A percentile compares a stretch with the other conserved stretches of the same genome.
Conservation (phyloP, 257 asterid genomes). For the Avicennia marina region DNA sequence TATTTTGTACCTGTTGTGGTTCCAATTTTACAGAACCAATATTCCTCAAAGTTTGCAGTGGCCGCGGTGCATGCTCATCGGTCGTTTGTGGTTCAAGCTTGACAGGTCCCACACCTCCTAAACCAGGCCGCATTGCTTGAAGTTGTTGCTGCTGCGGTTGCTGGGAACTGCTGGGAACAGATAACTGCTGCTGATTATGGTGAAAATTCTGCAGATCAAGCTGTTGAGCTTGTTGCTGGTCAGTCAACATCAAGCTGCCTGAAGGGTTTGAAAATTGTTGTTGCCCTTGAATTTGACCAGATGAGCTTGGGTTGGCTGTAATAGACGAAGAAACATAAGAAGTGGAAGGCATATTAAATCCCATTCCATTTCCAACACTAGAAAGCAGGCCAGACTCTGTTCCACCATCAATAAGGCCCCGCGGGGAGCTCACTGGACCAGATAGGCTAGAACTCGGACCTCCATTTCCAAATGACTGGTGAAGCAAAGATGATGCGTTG, state of each 20-base stretch:
- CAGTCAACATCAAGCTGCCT: constrained; percentile 53
- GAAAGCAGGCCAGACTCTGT: constrained; percentile 58
- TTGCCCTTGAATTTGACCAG: constrained; percentile 69
- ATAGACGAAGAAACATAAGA: constrained; percentile 46
- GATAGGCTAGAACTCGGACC: constrained; percentile 59
- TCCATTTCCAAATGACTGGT: constrained; percentile 78
- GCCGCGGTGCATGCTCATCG: constrained; percentile 61
- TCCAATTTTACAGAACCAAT: constrained; percentile 68
- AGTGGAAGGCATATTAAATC: constrained; percentile 49
- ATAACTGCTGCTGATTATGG: constrained; percentile 61
- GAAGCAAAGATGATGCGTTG: constrained; percentile 65
- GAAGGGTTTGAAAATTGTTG: constrained; percentile 60
- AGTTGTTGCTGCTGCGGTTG: constrained; percentile 58
- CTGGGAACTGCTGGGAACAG: constrained; percentile 53
- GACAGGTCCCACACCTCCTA: constrained; percentile 64
- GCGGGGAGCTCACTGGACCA: constrained; percentile 59
- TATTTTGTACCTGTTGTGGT: constrained; percentile 69
- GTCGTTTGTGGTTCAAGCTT: constrained; percentile 62
- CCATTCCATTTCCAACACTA: constrained; percentile 54
- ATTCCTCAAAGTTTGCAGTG: constrained; percentile 55
- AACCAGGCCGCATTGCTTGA: constrained; percentile 58
- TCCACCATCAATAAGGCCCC: constrained; percentile 58
- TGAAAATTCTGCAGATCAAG: constrained; percentile 58
- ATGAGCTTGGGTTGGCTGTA: constrained; percentile 40
- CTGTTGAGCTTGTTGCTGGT: constrained; percentile 63